phyloP scores from a whole-genome alignment of 768 basidiomycete species.

The Dentipellis sp. region DNA sequence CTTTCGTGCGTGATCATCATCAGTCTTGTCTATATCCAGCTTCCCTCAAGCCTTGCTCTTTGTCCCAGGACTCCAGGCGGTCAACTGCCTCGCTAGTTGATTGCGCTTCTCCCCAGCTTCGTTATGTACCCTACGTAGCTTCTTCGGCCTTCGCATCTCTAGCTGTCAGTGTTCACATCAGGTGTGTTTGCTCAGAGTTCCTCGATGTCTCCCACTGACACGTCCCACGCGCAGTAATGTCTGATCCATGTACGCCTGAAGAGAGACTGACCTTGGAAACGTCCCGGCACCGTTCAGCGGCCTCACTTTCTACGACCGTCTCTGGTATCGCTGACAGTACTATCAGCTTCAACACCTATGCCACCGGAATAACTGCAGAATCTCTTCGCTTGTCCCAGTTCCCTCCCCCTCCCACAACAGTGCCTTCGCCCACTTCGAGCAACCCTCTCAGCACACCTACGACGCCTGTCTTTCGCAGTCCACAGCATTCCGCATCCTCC shows the following conservation, averaged over 20 bases:
- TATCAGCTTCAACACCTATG: constrained; percentile 32
- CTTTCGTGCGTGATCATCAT: constrained; percentile 1
- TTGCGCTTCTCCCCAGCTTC: not conserved
- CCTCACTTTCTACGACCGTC: constrained; percentile 41
- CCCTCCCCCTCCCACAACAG: constrained; percentile 38
- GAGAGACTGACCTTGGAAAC: not conserved
- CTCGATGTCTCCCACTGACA: not conserved
- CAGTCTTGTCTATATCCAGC: not conserved
- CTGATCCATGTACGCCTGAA: not conserved
- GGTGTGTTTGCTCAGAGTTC: not conserved
- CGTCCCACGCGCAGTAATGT: constrained; percentile 5
- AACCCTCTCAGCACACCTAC: constrained; percentile 2
- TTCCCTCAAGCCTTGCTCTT: not conserved
- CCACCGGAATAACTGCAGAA: constrained; percentile 22
- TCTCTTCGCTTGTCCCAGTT: constrained; percentile 38
- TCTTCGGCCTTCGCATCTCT: not conserved
- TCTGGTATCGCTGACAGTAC: constrained; percentile 52
- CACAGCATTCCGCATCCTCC: not conserved
- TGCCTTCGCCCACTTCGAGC: constrained; percentile 19
- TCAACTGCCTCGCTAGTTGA: not conserved
- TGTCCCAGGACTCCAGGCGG: not conserved
- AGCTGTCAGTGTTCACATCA: not conserved
- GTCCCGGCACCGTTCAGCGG: constrained; percentile 23
- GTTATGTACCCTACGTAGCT: not conserved
- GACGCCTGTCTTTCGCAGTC: not conserved